These are phyloP conservation scores for Articulospora tetracladia DNA, from an alignment of 495 filamentous ascomycete species.

Conservation along the genomic window DNA sequence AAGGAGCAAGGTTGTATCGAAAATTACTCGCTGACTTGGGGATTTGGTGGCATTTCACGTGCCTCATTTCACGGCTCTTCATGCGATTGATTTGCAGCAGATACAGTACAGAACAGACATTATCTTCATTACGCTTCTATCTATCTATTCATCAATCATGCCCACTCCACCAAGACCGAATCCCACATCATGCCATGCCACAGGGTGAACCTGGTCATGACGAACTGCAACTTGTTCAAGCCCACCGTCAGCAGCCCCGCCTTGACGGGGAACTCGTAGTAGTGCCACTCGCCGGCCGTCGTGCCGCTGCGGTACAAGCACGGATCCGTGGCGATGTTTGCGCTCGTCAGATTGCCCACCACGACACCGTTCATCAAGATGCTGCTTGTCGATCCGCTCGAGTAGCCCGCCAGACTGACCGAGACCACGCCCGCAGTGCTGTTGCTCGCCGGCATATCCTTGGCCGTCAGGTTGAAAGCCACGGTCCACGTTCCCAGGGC, in stretches of 20 bases:
- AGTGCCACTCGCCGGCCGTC: conserved; percentile 8
- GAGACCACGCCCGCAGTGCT: conserved; percentile 19
- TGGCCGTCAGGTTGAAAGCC: conserved; percentile 20
- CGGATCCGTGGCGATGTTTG: conserved; percentile 2
- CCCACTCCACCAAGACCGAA: conserved; percentile 1
- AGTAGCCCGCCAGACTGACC: conserved; percentile 30
- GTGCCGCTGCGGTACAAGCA: conserved; percentile 3
- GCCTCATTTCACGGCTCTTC: no score
- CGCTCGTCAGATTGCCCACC: conserved; percentile 19
- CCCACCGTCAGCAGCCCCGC: background rate
- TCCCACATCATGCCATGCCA: conserved; percentile 12
- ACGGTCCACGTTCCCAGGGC: conserved; percentile 34
- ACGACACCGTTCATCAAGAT: conserved; percentile 25
- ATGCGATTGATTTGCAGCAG: no score
- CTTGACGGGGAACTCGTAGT: conserved; percentile 2
- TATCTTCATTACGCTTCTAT: background rate
- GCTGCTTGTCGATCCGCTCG: conserved; percentile 19
- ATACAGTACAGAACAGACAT: no score
- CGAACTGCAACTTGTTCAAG: background rate
- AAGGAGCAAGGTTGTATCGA: no score
- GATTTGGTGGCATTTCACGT: no score
- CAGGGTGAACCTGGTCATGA: background rate
- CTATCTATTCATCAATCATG: background rate
- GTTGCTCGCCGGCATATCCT: background rate
- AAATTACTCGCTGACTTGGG: no score